Evolutionary conservation across 2,329 filamentous ascomycete species (phyloP).

Genomic region (Aspergillus chevalieri): DNA sequence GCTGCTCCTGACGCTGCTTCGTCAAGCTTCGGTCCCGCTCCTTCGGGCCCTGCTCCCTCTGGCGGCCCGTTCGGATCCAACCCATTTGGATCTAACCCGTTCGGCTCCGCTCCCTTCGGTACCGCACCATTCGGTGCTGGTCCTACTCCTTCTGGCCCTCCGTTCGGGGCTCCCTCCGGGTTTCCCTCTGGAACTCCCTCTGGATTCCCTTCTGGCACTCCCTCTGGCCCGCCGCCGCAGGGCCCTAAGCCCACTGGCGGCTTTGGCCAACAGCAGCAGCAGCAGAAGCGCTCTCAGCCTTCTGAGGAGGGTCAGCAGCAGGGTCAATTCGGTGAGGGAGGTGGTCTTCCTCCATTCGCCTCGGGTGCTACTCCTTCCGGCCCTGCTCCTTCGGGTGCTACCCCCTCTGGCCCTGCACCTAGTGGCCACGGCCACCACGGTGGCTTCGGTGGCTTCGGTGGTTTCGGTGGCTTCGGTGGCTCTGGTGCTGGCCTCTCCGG

Average conservation of each 20-base stretch:
- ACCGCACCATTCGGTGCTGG: neutral
- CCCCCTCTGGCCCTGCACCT: neutral
- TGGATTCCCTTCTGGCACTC: neutral
- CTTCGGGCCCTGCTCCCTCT: neutral
- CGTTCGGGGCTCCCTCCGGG: neutral
- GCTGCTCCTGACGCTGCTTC: neutral
- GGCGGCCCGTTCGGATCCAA: neutral
- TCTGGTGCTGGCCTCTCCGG: neutral
- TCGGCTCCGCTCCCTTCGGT: neutral
- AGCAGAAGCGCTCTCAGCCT: slow-evolving; percentile 2
- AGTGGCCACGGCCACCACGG: no score
- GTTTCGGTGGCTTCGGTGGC: neutral
- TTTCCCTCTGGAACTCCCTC: neutral
- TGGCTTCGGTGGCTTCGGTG: neutral
- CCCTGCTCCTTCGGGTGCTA: neutral
- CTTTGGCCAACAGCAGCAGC: neutral
- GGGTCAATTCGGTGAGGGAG: neutral
- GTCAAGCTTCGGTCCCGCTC: neutral
- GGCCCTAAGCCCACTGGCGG: neutral
- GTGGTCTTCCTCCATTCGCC: neutral
- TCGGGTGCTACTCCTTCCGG: slow-evolving; percentile 1
- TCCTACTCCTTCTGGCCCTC: neutral
- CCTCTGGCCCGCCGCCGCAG: neutral
- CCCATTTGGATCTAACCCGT: neutral
- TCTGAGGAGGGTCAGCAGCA: neutral